phyloP scores from a whole-genome alignment of 257 asterid species.

The Ballota nigra region DNA sequence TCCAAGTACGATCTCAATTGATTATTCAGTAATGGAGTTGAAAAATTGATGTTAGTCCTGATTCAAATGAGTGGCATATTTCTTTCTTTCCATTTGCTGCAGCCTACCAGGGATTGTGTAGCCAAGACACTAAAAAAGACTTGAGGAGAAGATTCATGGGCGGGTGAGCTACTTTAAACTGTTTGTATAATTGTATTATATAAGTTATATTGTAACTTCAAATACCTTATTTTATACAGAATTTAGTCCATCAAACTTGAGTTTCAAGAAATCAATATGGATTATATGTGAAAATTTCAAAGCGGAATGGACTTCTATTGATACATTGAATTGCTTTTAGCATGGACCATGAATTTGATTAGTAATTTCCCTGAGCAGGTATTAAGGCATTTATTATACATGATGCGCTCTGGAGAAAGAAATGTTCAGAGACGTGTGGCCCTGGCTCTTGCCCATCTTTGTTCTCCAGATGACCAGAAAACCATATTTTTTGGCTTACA shows the following conservation, averaged over 20 bases:
- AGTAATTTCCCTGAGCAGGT: constrained; percentile 48
- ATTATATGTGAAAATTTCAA: too few relatives aligned
- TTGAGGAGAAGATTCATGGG: constrained; percentile 96
- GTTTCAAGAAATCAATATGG: not conserved
- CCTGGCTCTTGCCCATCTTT: constrained; percentile 93
- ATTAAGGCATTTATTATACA: constrained; percentile 76
- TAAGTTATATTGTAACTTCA: not conserved
- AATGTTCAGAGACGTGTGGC: constrained; percentile 77
- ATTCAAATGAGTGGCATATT: not conserved
- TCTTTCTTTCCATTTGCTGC: constrained; percentile 32
- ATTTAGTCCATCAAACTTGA: not conserved
- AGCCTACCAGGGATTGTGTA: constrained; percentile 99
- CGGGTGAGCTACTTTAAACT: constrained; percentile 61
- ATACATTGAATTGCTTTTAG: not conserved
- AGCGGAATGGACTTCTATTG: not conserved
- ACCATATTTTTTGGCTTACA: constrained; percentile 74
- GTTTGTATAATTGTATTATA: constrained; percentile 1
- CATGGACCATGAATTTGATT: constrained; percentile 17
- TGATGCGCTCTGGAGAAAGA: constrained; percentile 84
- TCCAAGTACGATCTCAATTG: constrained; percentile 53
- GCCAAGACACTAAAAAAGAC: constrained; percentile 94
- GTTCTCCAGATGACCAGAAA: constrained; percentile 85
- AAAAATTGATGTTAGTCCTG: not conserved
- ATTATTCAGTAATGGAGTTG: not conserved
- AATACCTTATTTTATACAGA: not conserved